Base-by-base conservation (phyloP, 805 yeast species). In the Candida jianshihensis region DNA sequence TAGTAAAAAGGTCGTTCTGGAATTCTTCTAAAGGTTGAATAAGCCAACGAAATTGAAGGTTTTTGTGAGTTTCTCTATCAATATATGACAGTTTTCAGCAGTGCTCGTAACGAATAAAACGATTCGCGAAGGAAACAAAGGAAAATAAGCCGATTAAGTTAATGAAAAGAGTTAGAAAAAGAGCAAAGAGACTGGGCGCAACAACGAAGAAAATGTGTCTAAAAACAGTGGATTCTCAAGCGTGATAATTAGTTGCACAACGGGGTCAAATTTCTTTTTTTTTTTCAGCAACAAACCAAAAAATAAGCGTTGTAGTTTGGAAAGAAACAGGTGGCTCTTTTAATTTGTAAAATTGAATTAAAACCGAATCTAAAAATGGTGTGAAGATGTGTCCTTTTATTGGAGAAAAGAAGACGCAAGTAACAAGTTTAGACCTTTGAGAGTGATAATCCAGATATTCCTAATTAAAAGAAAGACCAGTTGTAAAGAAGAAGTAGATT, bases 1-100 rank as follows among this genome's bases (percentile, higher is more conserved):
- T 63, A 63, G 51, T 49, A 49, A 63, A 63, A 63, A 63, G 69
- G 60, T 63, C 69, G 66, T 30, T 43, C 39, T 26, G 20, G 24
- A 31, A n/a, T 24, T 25, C 21, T n/a, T 31, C 24, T 21, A 21
- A n/a, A n/a, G n/a, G n/a, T n/a, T n/a, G n/a, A n/a, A n/a, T n/a
- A n/a, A n/a, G n/a, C n/a, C n/a, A n/a, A n/a, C n/a, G n/a, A n/a
- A n/a, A n/a, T n/a, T n/a, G n/a, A n/a, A n/a, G n/a, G n/a, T n/a
- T n/a, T n/a, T n/a, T n/a, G n/a, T n/a, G n/a, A n/a, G n/a, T n/a
- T n/a, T n/a, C n/a, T n/a, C n/a, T n/a, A n/a, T n/a, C n/a, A n/a
- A n/a, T n/a, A n/a, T n/a, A n/a, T n/a, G n/a, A n/a, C n/a, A 21
- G 8, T 21, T 21, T 21, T 21, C 11, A 8, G 10, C 10, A 21